phyloP scores from a whole-genome alignment of 768 basidiomycete genomes.

The Lentinus tigrinus region DNA sequence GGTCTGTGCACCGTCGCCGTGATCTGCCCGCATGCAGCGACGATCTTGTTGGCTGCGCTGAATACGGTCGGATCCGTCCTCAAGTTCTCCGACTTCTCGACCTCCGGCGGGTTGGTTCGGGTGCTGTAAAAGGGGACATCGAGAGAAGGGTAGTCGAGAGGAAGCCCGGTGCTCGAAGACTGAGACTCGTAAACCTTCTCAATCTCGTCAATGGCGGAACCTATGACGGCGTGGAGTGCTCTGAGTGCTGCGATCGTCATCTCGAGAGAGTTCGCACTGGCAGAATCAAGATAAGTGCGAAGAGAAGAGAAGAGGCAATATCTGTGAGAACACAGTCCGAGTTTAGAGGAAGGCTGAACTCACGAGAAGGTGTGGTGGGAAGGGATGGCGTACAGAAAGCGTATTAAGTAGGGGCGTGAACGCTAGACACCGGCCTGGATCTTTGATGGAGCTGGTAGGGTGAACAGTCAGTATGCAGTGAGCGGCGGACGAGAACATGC shows the following conservation, averaged over 20 bases:
- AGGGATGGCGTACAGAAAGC: no score
- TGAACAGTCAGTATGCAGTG: no score
- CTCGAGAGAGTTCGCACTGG: not conserved
- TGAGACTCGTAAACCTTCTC: slow-evolving; percentile 44
- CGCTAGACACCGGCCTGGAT: no score
- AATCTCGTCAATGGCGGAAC: slow-evolving; percentile 65
- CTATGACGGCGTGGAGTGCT: slow-evolving; percentile 62
- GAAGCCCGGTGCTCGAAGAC: not conserved
- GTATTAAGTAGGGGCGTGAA: no score
- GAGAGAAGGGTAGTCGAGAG: not conserved
- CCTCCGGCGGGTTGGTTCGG: not conserved
- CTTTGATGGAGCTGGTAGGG: no score
- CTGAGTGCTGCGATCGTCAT: slow-evolving; percentile 51
- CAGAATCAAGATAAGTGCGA: no score
- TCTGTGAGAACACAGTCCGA: no score
- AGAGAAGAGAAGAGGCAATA: no score
- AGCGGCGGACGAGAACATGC: no score
- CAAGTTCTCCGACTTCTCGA: slow-evolving; percentile 2
- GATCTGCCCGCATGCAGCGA: slow-evolving; percentile 7
- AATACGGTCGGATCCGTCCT: not conserved
- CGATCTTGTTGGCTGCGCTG: not conserved
- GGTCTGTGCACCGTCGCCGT: slow-evolving; percentile 2
- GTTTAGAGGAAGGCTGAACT: no score
- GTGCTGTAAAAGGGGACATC: slow-evolving; percentile 1
- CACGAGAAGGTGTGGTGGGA: no score